Evolutionary conservation across 495 filamentous ascomycete genomes (phyloP).

Genomic region (Aspergillus sclerotiicarbonarius): DNA sequence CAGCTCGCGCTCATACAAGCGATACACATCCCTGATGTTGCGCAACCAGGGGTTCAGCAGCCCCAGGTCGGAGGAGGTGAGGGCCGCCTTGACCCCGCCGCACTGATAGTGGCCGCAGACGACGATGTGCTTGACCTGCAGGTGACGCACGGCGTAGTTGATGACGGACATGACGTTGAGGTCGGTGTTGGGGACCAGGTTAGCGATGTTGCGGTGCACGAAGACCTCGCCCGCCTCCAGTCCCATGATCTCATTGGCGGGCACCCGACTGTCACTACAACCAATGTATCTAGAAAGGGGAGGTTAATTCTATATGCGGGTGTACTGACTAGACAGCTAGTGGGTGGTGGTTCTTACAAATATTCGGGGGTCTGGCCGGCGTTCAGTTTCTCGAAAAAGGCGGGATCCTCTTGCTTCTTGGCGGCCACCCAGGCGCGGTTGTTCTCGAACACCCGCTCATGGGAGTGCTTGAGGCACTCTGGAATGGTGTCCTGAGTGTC

Average conservation of each 20-base stretch:
- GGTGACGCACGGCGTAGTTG: constrained; percentile 70
- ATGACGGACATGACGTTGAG: constrained; percentile 70
- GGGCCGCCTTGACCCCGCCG: constrained; percentile 69
- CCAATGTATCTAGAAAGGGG: constrained; percentile 57
- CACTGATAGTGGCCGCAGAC: constrained; percentile 80
- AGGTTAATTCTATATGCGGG: not conserved
- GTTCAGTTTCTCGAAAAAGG: constrained; percentile 66
- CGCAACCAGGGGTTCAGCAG: constrained; percentile 77
- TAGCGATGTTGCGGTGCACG: constrained; percentile 90
- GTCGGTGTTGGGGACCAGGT: constrained; percentile 72
- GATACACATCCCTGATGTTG: constrained; percentile 62
- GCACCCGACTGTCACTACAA: constrained; percentile 79
- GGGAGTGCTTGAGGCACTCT: constrained; percentile 21
- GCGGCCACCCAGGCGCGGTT: constrained; percentile 68
- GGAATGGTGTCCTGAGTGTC: not conserved
- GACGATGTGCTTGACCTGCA: constrained; percentile 78
- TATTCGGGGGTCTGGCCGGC: constrained; percentile 68
- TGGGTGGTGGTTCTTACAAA: constrained; percentile 55
- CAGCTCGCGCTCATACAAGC: constrained; percentile 39
- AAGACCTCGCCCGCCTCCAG: constrained; percentile 85
- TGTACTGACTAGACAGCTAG: not conserved
- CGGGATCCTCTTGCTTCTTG: constrained; percentile 59
- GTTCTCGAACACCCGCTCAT: constrained; percentile 32
- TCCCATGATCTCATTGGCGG: constrained; percentile 78
- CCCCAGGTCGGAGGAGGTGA: constrained; percentile 63